A percentile compares a stretch with the other conserved stretches of the same genome.
Evolutionary conservation across 2,329 filamentous ascomycete genomes (phyloP).

Genomic region (Stenocarpella maydis): DNA sequence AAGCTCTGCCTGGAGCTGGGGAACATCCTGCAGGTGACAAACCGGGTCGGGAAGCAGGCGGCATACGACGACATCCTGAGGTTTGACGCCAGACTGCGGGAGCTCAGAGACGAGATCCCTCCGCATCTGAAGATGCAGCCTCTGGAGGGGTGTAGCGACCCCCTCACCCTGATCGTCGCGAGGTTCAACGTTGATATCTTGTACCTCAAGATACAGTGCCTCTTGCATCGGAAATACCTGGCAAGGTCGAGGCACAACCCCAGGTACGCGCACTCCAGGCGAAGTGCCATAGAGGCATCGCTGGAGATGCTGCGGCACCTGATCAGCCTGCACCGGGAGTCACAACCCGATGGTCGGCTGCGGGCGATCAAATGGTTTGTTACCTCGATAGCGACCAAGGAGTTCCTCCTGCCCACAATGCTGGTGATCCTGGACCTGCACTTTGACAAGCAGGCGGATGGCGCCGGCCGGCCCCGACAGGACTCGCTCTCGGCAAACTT

Average conservation of each 20-base stretch:
- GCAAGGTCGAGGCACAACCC: conserved; percentile 79
- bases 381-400: conserved; percentile 79
- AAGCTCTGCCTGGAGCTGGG: conserved; percentile 74
- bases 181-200: conserved; percentile 85
- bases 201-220: conserved; percentile 87
- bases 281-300: conserved; percentile 85
- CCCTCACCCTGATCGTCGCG: conserved; percentile 85
- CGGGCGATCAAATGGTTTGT: conserved; percentile 81
- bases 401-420: conserved; percentile 88
- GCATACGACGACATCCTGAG: conserved; percentile 72
- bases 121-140: conserved; percentile 80
- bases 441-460: conserved; percentile 64
- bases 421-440: conserved; percentile 85
- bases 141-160: conserved; percentile 79
- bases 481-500: conserved; percentile 57
- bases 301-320: conserved; percentile 83
- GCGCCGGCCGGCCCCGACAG: conserved; percentile 48
- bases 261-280: conserved; percentile 84
- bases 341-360: conserved; percentile 74
- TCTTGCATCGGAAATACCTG: conserved; percentile 89
- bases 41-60: conserved; percentile 61
- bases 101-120: conserved; percentile 73
- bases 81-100: conserved; percentile 68
- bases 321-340: conserved; percentile 77
- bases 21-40: conserved; percentile 73